Base-by-base conservation (phyloP, 225 moss, liverwort and hornwort genomes). In the Antitrichia curtipendula region DNA sequence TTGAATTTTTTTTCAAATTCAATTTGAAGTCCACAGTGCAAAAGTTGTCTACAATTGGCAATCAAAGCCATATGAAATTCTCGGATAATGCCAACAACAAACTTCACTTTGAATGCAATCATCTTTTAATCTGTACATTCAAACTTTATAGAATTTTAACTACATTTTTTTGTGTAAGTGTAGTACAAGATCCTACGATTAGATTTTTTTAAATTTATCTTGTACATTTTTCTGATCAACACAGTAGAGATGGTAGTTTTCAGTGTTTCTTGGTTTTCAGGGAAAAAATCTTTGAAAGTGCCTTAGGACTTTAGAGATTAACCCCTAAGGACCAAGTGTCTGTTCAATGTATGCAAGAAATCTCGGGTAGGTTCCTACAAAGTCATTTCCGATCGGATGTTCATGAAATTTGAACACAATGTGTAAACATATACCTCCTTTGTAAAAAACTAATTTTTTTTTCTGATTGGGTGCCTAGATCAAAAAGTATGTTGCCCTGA, bases 31-130 rank as follows among this genome's bases (percentile, higher is more conserved):
- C 7, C 0, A 23, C 38, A 68, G 7, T 13, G 4, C 23, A 13
- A 24, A 38, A 69, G 0, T 14, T 40, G 4, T 40, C 22, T 1
- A 13, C 69, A 40, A 40, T 3, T 13, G 4, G 24, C 0, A 1
- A 4, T 69, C 13, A 24, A 40, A 69, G 40, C 4, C 40, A 40
- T 38, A 0, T 23, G 4, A 68, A 38, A 38, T 64, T 64, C 6
- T 64, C 9, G 9, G 34, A 1, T 31, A 68, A 68, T 8, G 68
- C 13, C 7, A n/a, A 23, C 23, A 38, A 23, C 13, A 6, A 11
- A 28, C 6, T 27, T 32, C 8, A 9, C 9, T 34, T 34, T 10
- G 10, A 64, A 38, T 68, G 13, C 68, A 68, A 69, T 8, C 13
- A 40, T 69, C 4, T 13, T 69, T 69, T 8, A 40, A 24, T 40